A percentile compares a stretch with the other conserved stretches of the same genome.
Evolutionary conservation across 2,329 filamentous ascomycete species (phyloP).

Genomic region (Claviceps sp.): DNA sequence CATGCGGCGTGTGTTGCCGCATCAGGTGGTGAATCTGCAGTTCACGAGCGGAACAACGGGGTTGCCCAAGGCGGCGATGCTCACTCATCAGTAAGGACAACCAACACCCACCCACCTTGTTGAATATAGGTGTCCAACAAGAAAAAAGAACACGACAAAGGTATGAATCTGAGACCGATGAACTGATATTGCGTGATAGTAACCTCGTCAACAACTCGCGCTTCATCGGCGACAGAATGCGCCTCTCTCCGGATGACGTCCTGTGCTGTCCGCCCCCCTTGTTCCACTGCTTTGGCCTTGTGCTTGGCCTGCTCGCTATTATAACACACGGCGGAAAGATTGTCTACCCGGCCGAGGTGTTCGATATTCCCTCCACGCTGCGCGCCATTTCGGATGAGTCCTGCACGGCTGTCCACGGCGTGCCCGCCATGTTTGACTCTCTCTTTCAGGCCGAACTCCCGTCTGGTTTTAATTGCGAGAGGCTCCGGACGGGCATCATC

Average conservation of each 20-base stretch:
- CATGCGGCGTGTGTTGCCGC: constrained; percentile 42
- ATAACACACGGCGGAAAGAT: constrained; percentile 65
- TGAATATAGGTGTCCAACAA: background rate
- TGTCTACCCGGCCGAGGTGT: constrained; percentile 62
- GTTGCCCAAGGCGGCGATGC: constrained; percentile 59
- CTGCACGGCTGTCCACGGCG: constrained; percentile 66
- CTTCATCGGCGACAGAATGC: constrained; percentile 63
- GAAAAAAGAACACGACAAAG: too few relatives aligned
- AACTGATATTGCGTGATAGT: constrained; percentile 17
- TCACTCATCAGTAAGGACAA: constrained; percentile 49
- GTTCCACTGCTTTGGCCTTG: constrained; percentile 77
- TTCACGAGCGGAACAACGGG: constrained; percentile 68
- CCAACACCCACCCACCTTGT: too few relatives aligned
- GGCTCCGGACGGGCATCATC: constrained; percentile 62
- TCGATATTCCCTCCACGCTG: constrained; percentile 54
- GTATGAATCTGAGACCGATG: too few relatives aligned
- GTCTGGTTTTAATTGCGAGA: constrained; percentile 30
- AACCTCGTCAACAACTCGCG: constrained; percentile 53
- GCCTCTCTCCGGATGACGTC: constrained; percentile 49
- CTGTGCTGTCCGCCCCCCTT: constrained; percentile 73
- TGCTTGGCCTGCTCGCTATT: constrained; percentile 59
- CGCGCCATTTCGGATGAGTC: constrained; percentile 51
- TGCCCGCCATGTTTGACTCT: constrained; percentile 74
- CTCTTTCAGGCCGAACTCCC: constrained; percentile 34
- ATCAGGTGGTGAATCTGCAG: constrained; percentile 60